phyloP scores from a whole-genome alignment of 2,329 filamentous ascomycete species.

The Aspergillus persii region DNA sequence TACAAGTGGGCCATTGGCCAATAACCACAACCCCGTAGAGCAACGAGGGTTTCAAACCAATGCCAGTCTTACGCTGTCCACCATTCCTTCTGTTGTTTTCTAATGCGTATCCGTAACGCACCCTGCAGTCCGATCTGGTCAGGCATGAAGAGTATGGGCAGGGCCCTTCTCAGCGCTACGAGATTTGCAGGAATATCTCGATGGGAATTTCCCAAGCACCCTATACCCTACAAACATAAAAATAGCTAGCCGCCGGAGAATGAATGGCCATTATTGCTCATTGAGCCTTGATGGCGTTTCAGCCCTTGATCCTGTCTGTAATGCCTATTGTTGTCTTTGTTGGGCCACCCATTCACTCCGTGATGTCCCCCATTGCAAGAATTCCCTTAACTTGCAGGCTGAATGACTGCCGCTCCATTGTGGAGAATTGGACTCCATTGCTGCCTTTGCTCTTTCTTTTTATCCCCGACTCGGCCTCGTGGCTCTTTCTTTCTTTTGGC shows the following conservation, averaged over 20 bases:
- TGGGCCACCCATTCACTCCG: slow-evolving; percentile 5
- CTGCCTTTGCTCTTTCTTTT: slow-evolving; percentile 22
- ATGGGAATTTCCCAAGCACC: background rate
- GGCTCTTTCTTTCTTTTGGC: slow-evolving; percentile 21
- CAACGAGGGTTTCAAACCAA: background rate
- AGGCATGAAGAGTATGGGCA: background rate
- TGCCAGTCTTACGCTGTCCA: background rate
- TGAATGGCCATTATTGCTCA: slow-evolving; percentile 17
- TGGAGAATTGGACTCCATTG: slow-evolving; percentile 9
- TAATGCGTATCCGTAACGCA: background rate
- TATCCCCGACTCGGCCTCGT: slow-evolving; percentile 25
- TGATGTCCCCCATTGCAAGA: background rate
- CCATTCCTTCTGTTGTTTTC: background rate
- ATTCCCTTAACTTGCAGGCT: background rate
- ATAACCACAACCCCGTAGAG: background rate
- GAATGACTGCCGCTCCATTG: background rate
- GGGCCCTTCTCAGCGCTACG: background rate
- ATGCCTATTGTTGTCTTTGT: slow-evolving; percentile 19
- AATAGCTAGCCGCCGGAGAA: background rate
- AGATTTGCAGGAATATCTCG: background rate
- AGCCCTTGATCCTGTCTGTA: slow-evolving; percentile 13
- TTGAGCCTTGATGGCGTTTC: slow-evolving; percentile 19
- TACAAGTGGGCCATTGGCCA: too few species aligned
- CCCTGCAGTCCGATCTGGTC: background rate
- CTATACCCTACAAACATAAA: background rate